phyloP scores from a whole-genome alignment of 2,329 filamentous ascomycete genomes.

The Chalaropsis thielavioides region DNA sequence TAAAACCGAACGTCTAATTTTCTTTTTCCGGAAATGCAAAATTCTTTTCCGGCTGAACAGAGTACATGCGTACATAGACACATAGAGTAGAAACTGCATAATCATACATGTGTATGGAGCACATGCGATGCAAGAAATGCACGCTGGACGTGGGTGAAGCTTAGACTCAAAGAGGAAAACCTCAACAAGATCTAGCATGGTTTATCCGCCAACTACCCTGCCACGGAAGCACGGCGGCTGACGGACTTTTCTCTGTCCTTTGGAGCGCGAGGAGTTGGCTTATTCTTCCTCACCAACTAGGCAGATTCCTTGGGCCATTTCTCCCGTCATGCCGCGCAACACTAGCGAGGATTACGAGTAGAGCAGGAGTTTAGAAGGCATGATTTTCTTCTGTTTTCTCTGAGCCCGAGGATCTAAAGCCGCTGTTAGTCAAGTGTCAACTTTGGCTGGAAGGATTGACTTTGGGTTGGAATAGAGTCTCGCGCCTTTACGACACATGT shows the following conservation, averaged over 20 bases:
- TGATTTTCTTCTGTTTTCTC: background rate
- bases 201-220: background rate
- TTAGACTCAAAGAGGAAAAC: background rate
- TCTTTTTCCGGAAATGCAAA: too few relatives aligned
- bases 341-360: background rate
- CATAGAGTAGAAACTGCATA: too few relatives aligned
- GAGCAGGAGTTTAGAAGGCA: background rate
- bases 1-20: too few relatives aligned
- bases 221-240: background rate
- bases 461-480: background rate
- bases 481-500: background rate
- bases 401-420: background rate
- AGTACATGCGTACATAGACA: too few relatives aligned
- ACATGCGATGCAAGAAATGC: background rate
- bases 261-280: background rate
- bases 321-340: background rate
- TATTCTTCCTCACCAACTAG: background rate
- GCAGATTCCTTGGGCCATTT: background rate
- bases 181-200: background rate
- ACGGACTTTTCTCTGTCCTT: background rate
- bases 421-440: background rate
- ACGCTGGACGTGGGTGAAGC: background rate
- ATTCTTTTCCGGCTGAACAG: too few relatives aligned
- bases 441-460: background rate
- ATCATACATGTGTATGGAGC: background rate